Evolutionary conservation across 2,329 filamentous ascomycete species (phyloP), one percentile per base, ranked within the genome.

Genomic region (Ophiostoma angusticollis): DNA sequence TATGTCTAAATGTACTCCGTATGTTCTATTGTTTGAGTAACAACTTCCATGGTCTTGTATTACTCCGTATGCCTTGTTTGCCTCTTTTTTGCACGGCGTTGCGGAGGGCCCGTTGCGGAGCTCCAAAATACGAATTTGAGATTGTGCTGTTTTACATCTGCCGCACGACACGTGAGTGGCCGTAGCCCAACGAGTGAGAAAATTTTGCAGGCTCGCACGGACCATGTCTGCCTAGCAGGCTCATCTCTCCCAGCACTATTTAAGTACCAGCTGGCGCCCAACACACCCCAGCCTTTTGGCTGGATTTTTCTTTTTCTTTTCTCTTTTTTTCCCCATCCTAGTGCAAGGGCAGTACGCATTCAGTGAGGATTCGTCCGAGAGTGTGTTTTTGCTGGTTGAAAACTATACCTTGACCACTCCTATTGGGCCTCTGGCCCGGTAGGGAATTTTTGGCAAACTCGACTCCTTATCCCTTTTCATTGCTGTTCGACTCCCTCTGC

Each of bases 381-480:
- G 74, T 72, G 73, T 72, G 71, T 84, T 84, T 82, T 84, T 84
- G 80, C 80, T 84, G 82, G 78, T 83, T 84, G 79, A 82, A 82
- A 83, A 82, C 79, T 83, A 82, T 68, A 70, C 67, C 69, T 73
- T 81, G 80, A 84, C 80, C 69, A 69, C 80, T 86, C 68, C 67
- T 70, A 63, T 53, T 70, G 72, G 74, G 78, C 71, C 45, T 72
- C 70, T 67, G 65, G 71, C 68, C 70, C 72, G 73, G 64, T 65
- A 71, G 70, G 79, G 80, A 85, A 85, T 85, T 79, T 85, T 85
- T 84, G 79, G 64, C 54, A 54, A 55, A 58, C 58, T 36, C 41
- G 35, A 35, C 52, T 49, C 49, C 43, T 28, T 36, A 52, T 52
- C 19, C 60, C 51, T 52, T 47, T 61, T 74, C 70, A 63, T 74